phyloP scores from a whole-genome alignment of 139 green algal genomes.

The Chlorella sorokiniana region DNA sequence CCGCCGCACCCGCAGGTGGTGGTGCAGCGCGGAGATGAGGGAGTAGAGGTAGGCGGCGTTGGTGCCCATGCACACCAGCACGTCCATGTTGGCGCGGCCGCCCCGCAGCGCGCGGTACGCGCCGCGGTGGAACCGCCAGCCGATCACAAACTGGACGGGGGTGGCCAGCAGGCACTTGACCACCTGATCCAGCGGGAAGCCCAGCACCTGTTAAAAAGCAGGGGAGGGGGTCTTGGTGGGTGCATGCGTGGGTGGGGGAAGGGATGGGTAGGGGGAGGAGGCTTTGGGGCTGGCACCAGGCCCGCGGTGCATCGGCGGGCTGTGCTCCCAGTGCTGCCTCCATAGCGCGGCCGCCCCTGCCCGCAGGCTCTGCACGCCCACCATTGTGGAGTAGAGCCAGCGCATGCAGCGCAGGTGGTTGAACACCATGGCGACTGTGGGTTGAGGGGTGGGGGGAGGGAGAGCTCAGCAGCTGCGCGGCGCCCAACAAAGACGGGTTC shows the following conservation, averaged over 20 bases:
- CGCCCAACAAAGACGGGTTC: neutral
- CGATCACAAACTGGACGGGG: constrained; percentile 91
- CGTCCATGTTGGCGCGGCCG: constrained; percentile 95
- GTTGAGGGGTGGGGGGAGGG: neutral
- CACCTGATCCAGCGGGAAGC: constrained; percentile 77
- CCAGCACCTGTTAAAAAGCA: constrained; percentile 45
- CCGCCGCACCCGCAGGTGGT: constrained; percentile 60
- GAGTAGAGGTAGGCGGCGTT: constrained; percentile 94
- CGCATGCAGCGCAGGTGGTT: constrained; percentile 57
- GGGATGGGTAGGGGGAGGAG: no score
- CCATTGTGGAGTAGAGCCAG: constrained; percentile 23
- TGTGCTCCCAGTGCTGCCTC: neutral
- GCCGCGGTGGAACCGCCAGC: constrained; percentile 91
- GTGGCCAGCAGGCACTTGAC: constrained; percentile 88
- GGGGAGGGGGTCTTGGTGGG: neutral
- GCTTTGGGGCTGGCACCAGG: no score
- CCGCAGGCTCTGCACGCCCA: neutral
- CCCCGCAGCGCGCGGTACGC: constrained; percentile 71
- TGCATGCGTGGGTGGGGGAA: no score
- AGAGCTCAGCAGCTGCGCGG: neutral
- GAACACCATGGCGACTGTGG: constrained; percentile 82
- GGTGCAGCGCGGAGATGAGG: constrained; percentile 81
- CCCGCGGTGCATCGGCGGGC: no score
- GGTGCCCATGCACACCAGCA: constrained; percentile 95
- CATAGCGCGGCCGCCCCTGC: neutral